Evolutionary conservation across 108 stramenopile species (phyloP), one percentile per base, ranked within the genome.

Genomic region (Mediolabrus comicus): DNA sequence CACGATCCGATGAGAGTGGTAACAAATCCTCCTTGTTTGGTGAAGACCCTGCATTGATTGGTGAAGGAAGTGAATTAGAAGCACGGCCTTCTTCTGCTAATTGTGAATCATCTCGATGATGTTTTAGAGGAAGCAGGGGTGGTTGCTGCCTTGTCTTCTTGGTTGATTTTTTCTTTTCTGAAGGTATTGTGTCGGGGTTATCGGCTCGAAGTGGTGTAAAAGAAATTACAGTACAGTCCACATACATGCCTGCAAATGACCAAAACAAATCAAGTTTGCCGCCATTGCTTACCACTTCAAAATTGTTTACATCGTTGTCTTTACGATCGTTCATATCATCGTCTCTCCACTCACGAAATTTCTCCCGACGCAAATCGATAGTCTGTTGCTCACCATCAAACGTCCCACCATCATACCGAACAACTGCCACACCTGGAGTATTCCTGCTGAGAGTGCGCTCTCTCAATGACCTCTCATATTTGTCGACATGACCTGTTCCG

Each of bases 181-280:
- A n/a, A n/a, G n/a, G n/a, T n/a, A n/a, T n/a, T n/a, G n/a, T n/a
- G n/a, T n/a, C n/a, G n/a, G n/a, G n/a, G n/a, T n/a, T n/a, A n/a
- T n/a, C n/a, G n/a, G n/a, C n/a, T n/a, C n/a, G n/a, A n/a, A 75
- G 31, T 29, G 74, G 67, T n/a, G 67, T 60, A 66, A 66, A 75
- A 41, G 66, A 75, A 49, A 75, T 62, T 10, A 75, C 30, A 24
- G 38, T 68, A 36, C 59, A 59, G 4, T 66, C 27, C 17, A 75
- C 68, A 49, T 63, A 75, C 11, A 75, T 36, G 17, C 43, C 12
- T 2, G 60, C 52, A 32, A 62, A 29, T 6, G 60, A 51, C 74
- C 74, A 75, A 10, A 75, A 33, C 38, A 75, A 49, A 28, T 75
- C 74, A 33, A 75, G 62, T 54, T 38, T 43, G 0, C 52, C 67